These are phyloP conservation scores for Malassezia pachydermatis DNA, from an alignment of 1,284 basidiomycete genomes.

Conservation along the genomic window DNA sequence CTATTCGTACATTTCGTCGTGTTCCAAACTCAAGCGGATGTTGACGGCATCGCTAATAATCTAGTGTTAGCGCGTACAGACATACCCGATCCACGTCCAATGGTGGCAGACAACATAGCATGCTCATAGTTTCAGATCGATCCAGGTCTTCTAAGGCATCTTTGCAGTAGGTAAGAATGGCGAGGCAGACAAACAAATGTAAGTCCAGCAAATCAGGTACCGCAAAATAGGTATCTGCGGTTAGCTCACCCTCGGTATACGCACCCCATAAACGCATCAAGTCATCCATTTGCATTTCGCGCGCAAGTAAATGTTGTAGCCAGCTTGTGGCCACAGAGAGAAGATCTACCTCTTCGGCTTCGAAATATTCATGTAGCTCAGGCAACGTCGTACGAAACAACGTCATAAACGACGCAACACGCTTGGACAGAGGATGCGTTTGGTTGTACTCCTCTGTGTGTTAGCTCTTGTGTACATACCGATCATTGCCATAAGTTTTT, in stretches of 20 bases:
- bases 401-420: slow-evolving; percentile 45
- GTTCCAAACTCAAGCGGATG: slow-evolving; percentile 37
- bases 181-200: slow-evolving; percentile 47
- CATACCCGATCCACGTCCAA: slow-evolving; percentile 42
- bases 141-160: slow-evolving; percentile 48
- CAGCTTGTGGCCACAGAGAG: slow-evolving; percentile 42
- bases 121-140: slow-evolving; percentile 43
- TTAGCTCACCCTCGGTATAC: slow-evolving; percentile 2
- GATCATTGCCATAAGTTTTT: slow-evolving; percentile 41
- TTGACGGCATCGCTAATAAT: slow-evolving; percentile 47
- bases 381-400: slow-evolving; percentile 45
- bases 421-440: slow-evolving; percentile 29
- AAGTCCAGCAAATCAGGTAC: slow-evolving; percentile 42
- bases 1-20: slow-evolving; percentile 17
- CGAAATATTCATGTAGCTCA: slow-evolving; percentile 48
- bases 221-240: slow-evolving; percentile 44
- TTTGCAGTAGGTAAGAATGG: slow-evolving; percentile 47
- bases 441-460: slow-evolving; percentile 24
- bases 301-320: slow-evolving; percentile 43
- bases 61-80: slow-evolving; percentile 9
- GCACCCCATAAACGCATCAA: slow-evolving; percentile 44
- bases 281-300: slow-evolving; percentile 42
- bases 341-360: slow-evolving; percentile 47
- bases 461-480: not conserved
- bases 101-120: slow-evolving; percentile 43